Base-by-base conservation (phyloP, 805 yeast species). In the Isabelozyma heimii region DNA sequence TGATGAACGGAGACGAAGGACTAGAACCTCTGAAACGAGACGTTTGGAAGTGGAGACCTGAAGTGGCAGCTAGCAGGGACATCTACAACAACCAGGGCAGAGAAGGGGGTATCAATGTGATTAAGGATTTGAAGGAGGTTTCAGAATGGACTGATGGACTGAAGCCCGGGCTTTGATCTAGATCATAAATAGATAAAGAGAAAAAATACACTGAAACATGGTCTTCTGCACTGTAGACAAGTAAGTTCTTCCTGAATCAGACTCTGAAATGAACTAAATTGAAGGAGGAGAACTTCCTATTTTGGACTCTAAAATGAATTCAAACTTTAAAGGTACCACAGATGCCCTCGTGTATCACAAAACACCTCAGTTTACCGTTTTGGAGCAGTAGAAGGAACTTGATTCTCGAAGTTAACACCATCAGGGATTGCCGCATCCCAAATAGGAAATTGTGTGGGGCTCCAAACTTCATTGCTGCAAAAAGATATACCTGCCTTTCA, bases 1-100 rank as follows among this genome's bases (percentile, higher is more conserved):
- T 72, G 38, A 79, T 66, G 16, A 51, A 64, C 9, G 75, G 75
- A 2, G 62, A 56, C n/a, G 46, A 40, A 0, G 55, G 61, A 1
- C 45, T 70, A 6, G 65, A 55, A 4, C 59, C 60, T 6, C 40
- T 42, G 24, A 48, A 37, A 57, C 52, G 38, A 58, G 56, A 43
- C 44, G 58, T 35, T 14, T 48, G 51, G 51, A 44, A 44, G 39
- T 49, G 49, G 52, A 43, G 49, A 35, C 47, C 49, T 7, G 46
- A 49, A 37, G 40, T 43, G 20, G 30, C 50, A 12, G 37, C 35
- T 16, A 42, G 37, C 14, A 40, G 42, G 10, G 42, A 40, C 16
- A 40, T 40, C 15, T 40, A 17, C 37, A 27, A 42, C 8, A 37
- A 24, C 10, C 49, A 46, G 38, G 46, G 40, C 26, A 44, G 52